Percentiles rank a stretch among this genome's conserved stretches.
These are phyloP conservation scores for Orbilia oligospora DNA, from an alignment of 2,329 filamentous ascomycete species.

Conservation along the genomic window DNA sequence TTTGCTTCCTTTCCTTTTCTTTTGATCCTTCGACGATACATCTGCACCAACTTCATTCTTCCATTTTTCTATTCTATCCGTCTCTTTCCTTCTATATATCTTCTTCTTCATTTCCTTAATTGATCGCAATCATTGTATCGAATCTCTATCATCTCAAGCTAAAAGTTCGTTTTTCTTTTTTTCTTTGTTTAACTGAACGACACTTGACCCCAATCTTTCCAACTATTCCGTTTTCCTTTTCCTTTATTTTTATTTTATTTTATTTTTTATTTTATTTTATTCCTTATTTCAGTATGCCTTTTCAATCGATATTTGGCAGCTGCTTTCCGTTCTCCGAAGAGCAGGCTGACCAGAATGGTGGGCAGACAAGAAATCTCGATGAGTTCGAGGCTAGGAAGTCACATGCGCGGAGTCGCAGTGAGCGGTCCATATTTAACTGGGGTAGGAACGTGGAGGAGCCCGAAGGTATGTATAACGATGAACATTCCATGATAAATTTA, in stretches of 20 bases:
- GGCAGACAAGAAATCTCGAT: slow-evolving; percentile 28
- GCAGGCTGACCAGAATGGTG: slow-evolving; percentile 44
- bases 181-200: slow-evolving; percentile 10
- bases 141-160: slow-evolving; percentile 10
- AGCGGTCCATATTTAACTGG: slow-evolving; percentile 35
- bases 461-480: slow-evolving; percentile 2
- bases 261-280: slow-evolving; percentile 35
- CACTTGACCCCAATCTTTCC: background rate
- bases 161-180: slow-evolving; percentile 42
- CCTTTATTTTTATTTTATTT: slow-evolving; percentile 21
- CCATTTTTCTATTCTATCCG: slow-evolving; percentile 17
- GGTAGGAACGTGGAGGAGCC: slow-evolving; percentile 11
- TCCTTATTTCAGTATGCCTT: slow-evolving; percentile 33
- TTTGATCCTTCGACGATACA: slow-evolving; percentile 20
- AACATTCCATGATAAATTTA: background rate
- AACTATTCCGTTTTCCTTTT: background rate
- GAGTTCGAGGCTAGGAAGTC: slow-evolving; percentile 37
- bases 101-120: slow-evolving; percentile 30
- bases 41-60: background rate
- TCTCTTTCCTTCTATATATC: slow-evolving; percentile 20
- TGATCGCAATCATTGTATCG: slow-evolving; percentile 23
- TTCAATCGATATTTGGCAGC: slow-evolving; percentile 55
- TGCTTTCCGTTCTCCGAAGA: slow-evolving; percentile 52
- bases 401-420: slow-evolving; percentile 35
- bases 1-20: slow-evolving; percentile 6